Percentiles rank a stretch among this genome's conserved stretches.
phyloP scores from a whole-genome alignment of 768 basidiomycete genomes.

The Lentinula detonsa region DNA sequence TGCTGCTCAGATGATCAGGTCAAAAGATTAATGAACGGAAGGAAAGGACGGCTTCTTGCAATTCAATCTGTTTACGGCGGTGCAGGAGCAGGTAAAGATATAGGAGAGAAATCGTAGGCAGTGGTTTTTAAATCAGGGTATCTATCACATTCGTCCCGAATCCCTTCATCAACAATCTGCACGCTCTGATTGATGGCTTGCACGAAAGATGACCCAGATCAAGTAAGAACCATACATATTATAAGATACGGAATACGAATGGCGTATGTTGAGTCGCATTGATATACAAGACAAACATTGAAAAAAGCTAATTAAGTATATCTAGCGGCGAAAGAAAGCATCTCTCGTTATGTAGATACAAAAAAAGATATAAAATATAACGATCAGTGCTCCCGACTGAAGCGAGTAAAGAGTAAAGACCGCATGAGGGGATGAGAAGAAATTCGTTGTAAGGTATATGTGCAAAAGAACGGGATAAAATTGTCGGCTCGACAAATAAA shows the following conservation, averaged over 20 bases:
- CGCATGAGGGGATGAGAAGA: neutral
- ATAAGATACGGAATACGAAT: neutral
- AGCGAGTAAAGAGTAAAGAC: neutral
- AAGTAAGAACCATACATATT: neutral
- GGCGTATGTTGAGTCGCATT: neutral
- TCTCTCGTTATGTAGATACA: neutral
- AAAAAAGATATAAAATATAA: neutral
- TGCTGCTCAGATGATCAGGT: neutral
- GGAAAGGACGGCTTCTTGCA: neutral
- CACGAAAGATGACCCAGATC: neutral
- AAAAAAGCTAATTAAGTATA: neutral
- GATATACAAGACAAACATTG: constrained; percentile 4
- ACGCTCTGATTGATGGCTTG: constrained; percentile 2
- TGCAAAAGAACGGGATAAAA: neutral
- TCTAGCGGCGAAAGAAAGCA: neutral
- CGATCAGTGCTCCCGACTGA: neutral
- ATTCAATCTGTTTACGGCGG: neutral
- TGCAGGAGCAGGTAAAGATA: neutral
- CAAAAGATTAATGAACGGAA: neutral
- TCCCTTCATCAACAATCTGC: constrained; percentile 2
- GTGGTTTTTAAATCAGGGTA: neutral
- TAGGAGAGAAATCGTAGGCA: neutral
- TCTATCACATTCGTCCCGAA: constrained; percentile 1
- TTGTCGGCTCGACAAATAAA: neutral
- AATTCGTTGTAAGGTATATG: neutral